These are phyloP conservation scores for Beauveria scarabaeidicola DNA, from an alignment of 2,329 filamentous ascomycete species.

Conservation along the genomic window DNA sequence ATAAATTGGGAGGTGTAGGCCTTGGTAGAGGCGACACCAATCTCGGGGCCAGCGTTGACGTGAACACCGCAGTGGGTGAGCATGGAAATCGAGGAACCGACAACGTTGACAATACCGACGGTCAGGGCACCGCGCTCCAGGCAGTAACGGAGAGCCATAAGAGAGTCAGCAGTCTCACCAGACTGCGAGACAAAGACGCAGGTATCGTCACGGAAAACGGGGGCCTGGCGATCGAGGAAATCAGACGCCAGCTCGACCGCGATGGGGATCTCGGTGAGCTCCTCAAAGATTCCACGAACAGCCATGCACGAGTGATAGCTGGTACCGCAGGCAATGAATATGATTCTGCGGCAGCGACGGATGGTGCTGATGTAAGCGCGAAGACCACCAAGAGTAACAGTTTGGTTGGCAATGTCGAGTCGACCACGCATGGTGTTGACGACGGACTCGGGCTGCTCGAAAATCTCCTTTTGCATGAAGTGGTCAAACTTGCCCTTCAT, in stretches of 20 bases:
- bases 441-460: constrained; percentile 98
- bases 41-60: constrained; percentile 97
- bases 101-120: constrained; percentile 96
- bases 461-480: constrained; percentile 99
- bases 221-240: constrained; percentile 92
- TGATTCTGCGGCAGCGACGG: constrained; percentile 90
- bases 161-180: constrained; percentile 93
- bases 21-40: constrained; percentile 98
- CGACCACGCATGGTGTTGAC: constrained; percentile 99
- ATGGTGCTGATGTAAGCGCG: constrained; percentile 96
- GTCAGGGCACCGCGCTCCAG: constrained; percentile 94
- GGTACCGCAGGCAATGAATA: constrained; percentile 98
- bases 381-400: constrained; percentile 88
- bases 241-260: constrained; percentile 94
- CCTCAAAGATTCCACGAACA: constrained; percentile 94
- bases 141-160: constrained; percentile 96
- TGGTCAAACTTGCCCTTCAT: constrained; percentile 99
- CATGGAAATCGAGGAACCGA: constrained; percentile 96
- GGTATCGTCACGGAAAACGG: constrained; percentile 98
- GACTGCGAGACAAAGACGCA: constrained; percentile 99
- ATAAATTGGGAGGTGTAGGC: constrained; percentile 99
- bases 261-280: constrained; percentile 96
- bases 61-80: constrained; percentile 99
- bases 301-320: constrained; percentile 99
- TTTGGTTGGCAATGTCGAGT: constrained; percentile 87